Evolutionary conservation across 1,284 basidiomycete genomes (phyloP).

Genomic region (Ustilago esculenta): DNA sequence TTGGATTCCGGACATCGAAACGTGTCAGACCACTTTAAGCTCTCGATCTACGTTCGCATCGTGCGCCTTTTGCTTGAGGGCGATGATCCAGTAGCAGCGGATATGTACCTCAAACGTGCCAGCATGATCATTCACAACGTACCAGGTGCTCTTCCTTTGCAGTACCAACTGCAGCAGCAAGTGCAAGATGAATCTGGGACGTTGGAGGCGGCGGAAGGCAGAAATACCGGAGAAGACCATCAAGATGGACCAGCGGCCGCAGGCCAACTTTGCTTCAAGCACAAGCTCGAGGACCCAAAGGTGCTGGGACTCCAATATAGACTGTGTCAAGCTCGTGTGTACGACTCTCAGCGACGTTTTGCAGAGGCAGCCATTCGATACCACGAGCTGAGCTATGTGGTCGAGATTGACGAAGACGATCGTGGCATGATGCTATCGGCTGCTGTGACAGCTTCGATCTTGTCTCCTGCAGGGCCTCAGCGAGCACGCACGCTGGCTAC

Average conservation of each 20-base stretch:
- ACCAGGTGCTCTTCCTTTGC: slow-evolving; percentile 46
- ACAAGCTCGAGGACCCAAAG: slow-evolving; percentile 39
- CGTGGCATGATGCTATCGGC: slow-evolving; percentile 70
- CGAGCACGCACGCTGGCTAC: slow-evolving; percentile 90
- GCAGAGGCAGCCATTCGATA: slow-evolving; percentile 93
- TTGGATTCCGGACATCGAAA: slow-evolving; percentile 86
- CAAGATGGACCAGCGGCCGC: background rate
- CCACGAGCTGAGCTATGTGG: slow-evolving; percentile 76
- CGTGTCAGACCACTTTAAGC: slow-evolving; percentile 83
- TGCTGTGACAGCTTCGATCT: slow-evolving; percentile 92
- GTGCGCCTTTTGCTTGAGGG: slow-evolving; percentile 94
- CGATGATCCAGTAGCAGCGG: slow-evolving; percentile 90
- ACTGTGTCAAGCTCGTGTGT: slow-evolving; percentile 78
- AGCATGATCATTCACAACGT: slow-evolving; percentile 79
- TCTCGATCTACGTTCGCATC: slow-evolving; percentile 90
- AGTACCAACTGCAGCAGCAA: slow-evolving; percentile 28
- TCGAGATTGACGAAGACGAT: slow-evolving; percentile 53
- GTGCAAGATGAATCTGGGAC: slow-evolving; percentile 17
- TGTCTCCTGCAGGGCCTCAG: slow-evolving; percentile 96
- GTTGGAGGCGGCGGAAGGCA: background rate
- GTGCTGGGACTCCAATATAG: slow-evolving; percentile 62
- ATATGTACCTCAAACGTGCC: slow-evolving; percentile 96
- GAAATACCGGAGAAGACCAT: background rate
- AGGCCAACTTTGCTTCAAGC: background rate
- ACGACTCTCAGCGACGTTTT: slow-evolving; percentile 89